Base-by-base conservation (phyloP, 1,284 basidiomycete genomes). In the Xerocomus nothofagi region DNA sequence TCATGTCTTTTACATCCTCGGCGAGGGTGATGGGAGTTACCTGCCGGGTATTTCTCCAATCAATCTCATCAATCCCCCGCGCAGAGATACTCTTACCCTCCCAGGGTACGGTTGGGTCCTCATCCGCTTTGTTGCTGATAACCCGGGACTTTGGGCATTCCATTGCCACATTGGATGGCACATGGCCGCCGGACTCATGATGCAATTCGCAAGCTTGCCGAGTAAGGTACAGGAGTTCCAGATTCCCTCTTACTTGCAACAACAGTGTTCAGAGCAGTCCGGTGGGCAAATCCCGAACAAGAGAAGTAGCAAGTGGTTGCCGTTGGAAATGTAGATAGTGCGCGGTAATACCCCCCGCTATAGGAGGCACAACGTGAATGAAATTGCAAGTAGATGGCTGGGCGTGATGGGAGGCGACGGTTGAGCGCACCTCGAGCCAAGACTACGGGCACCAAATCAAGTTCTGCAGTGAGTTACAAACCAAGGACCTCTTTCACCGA, bases 141-240 rank as follows among this genome's bases (percentile, higher is more conserved):
- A 71, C 40, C 60, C 69, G 12, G 75, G 74, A n/a, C 60, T 76
- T 15, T 75, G 73, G 73, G 71, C 74, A 38, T 70, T 76, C 59
- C 74, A 76, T 53, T 75, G 74, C 49, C 75, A 78, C 53, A 73
- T 78, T 47, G 71, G 72, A 56, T 78, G 75, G 75, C 75, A 77
- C 55, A 66, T 76, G 58, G 59, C 64, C n/a, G 59, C 62, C 7
- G 70, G 73, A 20, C 63, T 73, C 4, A 3, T 69, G 47, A 66
- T 66, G 64, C 66, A 69, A 30, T 67, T 66, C 21, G 64, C 67
- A 39, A 67, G 60, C 46, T 44, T 66, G 49, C 64, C 64, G 1
- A 64, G 53, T 30, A 37, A 56, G 43, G 61, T 66, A 20, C 64
- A 68, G 30, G 47, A 57, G 24, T 55, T 69, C 27, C 42, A 64